Base-by-base conservation (phyloP, 306 rosid genomes). In the Vigna nakashimae region DNA sequence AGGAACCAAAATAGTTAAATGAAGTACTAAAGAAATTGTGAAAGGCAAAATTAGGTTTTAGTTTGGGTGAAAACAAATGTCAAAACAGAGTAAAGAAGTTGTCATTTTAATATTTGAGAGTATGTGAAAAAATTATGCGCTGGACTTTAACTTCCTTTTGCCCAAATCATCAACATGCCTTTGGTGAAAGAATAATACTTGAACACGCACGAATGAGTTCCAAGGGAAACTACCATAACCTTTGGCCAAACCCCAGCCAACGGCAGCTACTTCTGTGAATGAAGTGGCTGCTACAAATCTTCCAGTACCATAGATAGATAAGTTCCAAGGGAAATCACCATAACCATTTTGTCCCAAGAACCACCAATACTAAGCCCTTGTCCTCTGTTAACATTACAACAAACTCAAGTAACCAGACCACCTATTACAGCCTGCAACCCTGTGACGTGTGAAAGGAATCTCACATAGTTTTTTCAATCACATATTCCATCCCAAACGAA, bases 371-470 rank as follows among this genome's bases (percentile, higher is more conserved):
- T 22, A 40, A 53, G 51, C 48, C 34, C 26, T 13, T 38, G 71
- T 71, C 66, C 58, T 36, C 14, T 60, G 16, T 22, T 56, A 50
- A 72, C 30, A 6, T 52, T 50, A 62, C 32, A 43, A 13, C 43
- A 75, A 46, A n/a, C 32, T 28, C 79, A 43, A 62, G 48, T 40
- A 49, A 62, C 48, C 66, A 50, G 56, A 71, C 38, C 24, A 40
- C n/a, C 60, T 22, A 56, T 22, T 56, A 56, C 7, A 56, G 24
- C 24, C 34, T 56, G 16, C 32, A 22, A 22, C 1, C 8, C 7
- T 34, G 24, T 22, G 16, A 2, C 34, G 24, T 22, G 16, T 7
- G 8, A 56, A 22, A 56, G 63, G 63, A 56, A 56, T 22, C 65
- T 40, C 2, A 10, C 20, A 22, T 30, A 18, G 26, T 18, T 9